Conservation (phyloP, 106 monocot species). For the Ottelia alismoides region DNA sequence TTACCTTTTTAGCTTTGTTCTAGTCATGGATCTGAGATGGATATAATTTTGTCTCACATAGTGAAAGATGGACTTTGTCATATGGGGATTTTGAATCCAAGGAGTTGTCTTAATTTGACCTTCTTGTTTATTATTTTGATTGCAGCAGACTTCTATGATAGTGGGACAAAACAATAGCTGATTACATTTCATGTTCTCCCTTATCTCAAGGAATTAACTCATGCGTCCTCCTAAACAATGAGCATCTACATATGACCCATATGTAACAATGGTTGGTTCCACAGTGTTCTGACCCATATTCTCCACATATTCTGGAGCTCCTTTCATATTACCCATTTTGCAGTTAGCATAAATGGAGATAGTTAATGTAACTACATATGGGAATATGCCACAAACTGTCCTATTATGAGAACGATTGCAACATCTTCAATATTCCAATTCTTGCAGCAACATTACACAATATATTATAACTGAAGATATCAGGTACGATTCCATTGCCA, state of each 20-base stretch:
- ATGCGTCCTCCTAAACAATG: conserved; percentile 2
- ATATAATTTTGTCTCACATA: too few species aligned
- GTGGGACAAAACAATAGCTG: conserved; percentile 10
- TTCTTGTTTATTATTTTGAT: conserved; percentile 1
- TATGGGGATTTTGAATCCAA: too few species aligned
- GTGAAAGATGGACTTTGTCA: too few species aligned
- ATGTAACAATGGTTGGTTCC: conserved; percentile 6
- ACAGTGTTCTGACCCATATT: neutral
- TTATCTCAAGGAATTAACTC: neutral
- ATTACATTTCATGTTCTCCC: neutral
- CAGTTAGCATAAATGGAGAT: conserved; percentile 11
- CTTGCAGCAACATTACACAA: conserved; percentile 11
- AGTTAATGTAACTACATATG: conserved; percentile 10
- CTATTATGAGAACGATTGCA: neutral
- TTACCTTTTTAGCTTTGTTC: too few species aligned
- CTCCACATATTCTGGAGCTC: neutral
- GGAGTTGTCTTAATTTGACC: too few species aligned
- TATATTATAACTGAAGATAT: conserved; percentile 16
- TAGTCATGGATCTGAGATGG: too few species aligned
- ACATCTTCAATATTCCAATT: conserved; percentile 7
- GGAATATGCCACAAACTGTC: conserved; percentile 6
- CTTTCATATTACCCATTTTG: neutral
- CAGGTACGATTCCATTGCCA: neutral
- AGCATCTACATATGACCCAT: conserved; percentile 1
- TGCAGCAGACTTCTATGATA: conserved; percentile 25